phyloP scores from a whole-genome alignment of 2,329 filamentous ascomycete genomes.

The Knoxdaviesia proteae region DNA sequence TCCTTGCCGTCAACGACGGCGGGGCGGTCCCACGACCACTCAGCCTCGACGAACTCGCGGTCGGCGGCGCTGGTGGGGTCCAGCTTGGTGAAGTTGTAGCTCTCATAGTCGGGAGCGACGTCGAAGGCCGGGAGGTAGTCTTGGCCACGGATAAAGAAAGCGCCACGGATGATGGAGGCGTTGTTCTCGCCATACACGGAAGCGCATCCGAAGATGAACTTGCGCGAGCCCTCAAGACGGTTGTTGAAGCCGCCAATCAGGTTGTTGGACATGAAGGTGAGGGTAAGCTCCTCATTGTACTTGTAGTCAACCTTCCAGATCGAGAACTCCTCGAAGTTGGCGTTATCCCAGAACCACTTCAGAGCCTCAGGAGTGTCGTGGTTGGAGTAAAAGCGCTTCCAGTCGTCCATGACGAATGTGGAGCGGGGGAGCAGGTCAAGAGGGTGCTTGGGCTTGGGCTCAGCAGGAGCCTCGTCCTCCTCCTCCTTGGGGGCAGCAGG shows the following conservation, averaged over 20 bases:
- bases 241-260: conserved; percentile 94
- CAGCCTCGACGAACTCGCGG: conserved; percentile 63
- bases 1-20: conserved; percentile 66
- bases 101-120: conserved; percentile 92
- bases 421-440: conserved; percentile 66
- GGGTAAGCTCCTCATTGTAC: conserved; percentile 95
- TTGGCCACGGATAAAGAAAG: conserved; percentile 85
- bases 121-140: conserved; percentile 75
- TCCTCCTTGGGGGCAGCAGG: conserved; percentile 18
- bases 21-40: conserved; percentile 86
- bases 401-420: conserved; percentile 76
- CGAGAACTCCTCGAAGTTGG: conserved; percentile 86
- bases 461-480: conserved; percentile 21
- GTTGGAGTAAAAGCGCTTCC: conserved; percentile 99
- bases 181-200: conserved; percentile 82
- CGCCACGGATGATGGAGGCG: conserved; percentile 78
- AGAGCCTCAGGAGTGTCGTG: conserved; percentile 66
- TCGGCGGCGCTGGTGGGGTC: conserved; percentile 73
- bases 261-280: conserved; percentile 98
- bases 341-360: conserved; percentile 97
- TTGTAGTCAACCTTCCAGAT: conserved; percentile 92
- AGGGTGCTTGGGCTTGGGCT: conserved; percentile 91
- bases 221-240: conserved; percentile 92
- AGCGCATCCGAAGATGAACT: conserved; percentile 84
- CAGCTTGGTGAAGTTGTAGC: conserved; percentile 91